phyloP scores from a whole-genome alignment of 768 basidiomycete species.

The Tulasnella sp. region DNA sequence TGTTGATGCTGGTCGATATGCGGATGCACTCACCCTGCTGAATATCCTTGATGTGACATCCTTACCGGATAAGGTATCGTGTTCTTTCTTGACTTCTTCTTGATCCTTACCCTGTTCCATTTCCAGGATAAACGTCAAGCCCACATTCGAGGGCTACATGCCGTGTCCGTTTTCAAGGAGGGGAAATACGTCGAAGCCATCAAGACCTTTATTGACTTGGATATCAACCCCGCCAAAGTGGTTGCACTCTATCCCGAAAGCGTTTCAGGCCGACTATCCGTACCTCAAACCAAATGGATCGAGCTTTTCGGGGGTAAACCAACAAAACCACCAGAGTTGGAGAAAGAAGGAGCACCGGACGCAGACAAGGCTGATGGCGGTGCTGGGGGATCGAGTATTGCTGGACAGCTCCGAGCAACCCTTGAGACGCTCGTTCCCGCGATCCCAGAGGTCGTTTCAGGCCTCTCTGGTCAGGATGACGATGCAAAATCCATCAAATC shows the following conservation, averaged over 20 bases:
- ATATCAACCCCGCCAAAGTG: slow-evolving; percentile 89
- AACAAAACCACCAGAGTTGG: slow-evolving; percentile 21
- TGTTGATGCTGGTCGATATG: slow-evolving; percentile 51
- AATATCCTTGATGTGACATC: slow-evolving; percentile 49
- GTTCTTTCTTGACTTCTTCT: background rate
- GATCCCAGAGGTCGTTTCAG: slow-evolving; percentile 19
- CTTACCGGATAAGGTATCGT: slow-evolving; percentile 50
- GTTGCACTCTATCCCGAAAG: slow-evolving; percentile 75
- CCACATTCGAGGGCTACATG: slow-evolving; percentile 58
- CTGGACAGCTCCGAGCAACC: slow-evolving; percentile 41
- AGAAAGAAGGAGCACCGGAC: slow-evolving; percentile 25
- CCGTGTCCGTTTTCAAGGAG: slow-evolving; percentile 60
- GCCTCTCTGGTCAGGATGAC: slow-evolving; percentile 33
- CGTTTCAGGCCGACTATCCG: slow-evolving; percentile 65
- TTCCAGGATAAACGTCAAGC: slow-evolving; percentile 42
- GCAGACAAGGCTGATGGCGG: slow-evolving; percentile 21
- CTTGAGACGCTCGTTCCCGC: slow-evolving; percentile 41
- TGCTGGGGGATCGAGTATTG: slow-evolving; percentile 29
- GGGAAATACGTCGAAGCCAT: slow-evolving; percentile 67
- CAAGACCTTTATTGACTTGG: slow-evolving; percentile 73
- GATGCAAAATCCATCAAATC: slow-evolving; percentile 41
- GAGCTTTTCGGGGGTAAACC: slow-evolving; percentile 67
- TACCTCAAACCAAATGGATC: slow-evolving; percentile 63
- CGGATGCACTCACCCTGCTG: slow-evolving; percentile 68
- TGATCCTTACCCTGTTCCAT: slow-evolving; percentile 1